Evolutionary conservation across 805 yeast genomes (phyloP), one percentile per base, ranked within the genome.

Genomic region (Metschnikowia lunata): DNA sequence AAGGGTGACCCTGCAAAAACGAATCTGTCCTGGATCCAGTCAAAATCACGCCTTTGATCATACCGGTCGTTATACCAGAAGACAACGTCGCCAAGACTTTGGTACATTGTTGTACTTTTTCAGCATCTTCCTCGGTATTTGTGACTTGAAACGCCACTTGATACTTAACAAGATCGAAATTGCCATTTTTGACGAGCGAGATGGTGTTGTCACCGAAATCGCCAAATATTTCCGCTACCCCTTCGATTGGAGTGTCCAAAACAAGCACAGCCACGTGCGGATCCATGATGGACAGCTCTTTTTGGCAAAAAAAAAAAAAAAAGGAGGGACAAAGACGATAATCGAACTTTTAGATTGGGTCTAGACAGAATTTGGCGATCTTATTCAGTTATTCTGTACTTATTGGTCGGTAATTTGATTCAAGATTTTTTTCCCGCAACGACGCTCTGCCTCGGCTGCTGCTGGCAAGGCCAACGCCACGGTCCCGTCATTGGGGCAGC

Each of bases 1-100:
- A 76, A 18, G 58, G 56, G 1, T 61, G 57, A 9, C 65, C 62
- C 1, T 53, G 53, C 26, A 58, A 70, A 55, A 69, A 77, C 0
- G 80, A 60, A 52, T 78, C 82, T 12, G 67, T 41, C 34, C 72
- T 61, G 2, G 83, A 78, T 0, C 84, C 84, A 0, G 82, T 78
- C 26, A 79, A 50, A 48, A 78, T 63, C n/a, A 76, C 63, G 0
- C 76, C 78, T 26, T 57, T 57, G 34, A 74, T 59, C 4, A 45
- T 34, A 2, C 61, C 63, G 1, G 51, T 40, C 8, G 52, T 56
- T 2, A 74, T 55, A 0, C 58, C 62, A 6, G 52, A 43, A 6
- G 61, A 58, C 18, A 67, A 49, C 8, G 42, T 35, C 26, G 47
- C 40, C 34, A 56, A 55, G 2, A 44, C 52, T 35, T 46, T 48